These are phyloP conservation scores for Sugiyamaella xylanicola DNA, from an alignment of 1,139 yeast species.

Conservation along the genomic window DNA sequence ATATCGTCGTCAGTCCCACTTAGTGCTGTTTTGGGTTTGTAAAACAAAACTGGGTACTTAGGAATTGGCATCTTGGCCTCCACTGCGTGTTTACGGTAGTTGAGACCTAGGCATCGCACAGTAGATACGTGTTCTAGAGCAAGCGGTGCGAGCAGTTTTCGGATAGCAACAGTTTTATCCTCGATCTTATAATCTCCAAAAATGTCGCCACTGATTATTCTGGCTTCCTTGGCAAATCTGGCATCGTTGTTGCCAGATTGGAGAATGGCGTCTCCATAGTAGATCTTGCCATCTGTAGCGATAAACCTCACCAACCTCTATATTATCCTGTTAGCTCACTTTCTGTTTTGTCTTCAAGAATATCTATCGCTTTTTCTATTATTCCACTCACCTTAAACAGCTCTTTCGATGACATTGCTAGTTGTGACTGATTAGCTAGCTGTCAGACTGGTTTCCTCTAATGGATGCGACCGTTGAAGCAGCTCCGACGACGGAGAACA, in stretches of 20 bases:
- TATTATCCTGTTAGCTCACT: not conserved
- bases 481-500: too few relatives aligned
- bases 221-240: conserved; percentile 36
- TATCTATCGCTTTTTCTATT: not conserved
- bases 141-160: conserved; percentile 47
- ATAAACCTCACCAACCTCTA: conserved; percentile 45
- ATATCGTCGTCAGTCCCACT: conserved; percentile 48
- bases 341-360: not conserved
- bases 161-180: conserved; percentile 41
- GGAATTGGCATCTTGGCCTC: conserved; percentile 42
- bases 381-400: conserved; percentile 6
- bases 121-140: conserved; percentile 44
- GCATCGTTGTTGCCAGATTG: conserved; percentile 39
- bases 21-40: conserved; percentile 50
- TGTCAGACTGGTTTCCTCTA: too few relatives aligned
- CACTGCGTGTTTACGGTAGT: conserved; percentile 39
- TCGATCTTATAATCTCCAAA: conserved; percentile 47
- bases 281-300: conserved; percentile 45
- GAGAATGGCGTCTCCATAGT: conserved; percentile 51
- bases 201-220: conserved; percentile 46
- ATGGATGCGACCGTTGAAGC: too few relatives aligned
- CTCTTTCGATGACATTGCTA: conserved; percentile 6
- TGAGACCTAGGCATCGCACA: conserved; percentile 44
- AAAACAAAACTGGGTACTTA: conserved; percentile 52
- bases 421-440: too few relatives aligned